Percentiles rank a stretch among this genome's conserved stretches.
phyloP scores from a whole-genome alignment of 2,329 filamentous ascomycete genomes.

The Ophiostoma perfectum region DNA sequence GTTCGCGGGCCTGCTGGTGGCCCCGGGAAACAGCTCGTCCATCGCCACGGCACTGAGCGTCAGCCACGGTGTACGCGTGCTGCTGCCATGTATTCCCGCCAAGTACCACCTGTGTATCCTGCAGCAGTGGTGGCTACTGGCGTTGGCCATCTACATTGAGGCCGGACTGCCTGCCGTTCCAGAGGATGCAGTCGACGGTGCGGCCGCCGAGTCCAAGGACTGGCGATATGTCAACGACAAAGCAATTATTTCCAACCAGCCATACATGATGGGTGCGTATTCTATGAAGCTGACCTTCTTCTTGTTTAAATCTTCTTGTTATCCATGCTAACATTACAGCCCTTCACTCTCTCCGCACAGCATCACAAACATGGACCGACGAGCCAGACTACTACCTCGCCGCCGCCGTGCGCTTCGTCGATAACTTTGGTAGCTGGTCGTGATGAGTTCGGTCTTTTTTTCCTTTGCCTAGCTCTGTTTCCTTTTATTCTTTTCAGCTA shows the following conservation, averaged over 20 bases:
- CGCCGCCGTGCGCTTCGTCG: constrained; percentile 65
- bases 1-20: constrained; percentile 37
- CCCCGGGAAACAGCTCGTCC: constrained; percentile 61
- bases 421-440: constrained; percentile 31
- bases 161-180: constrained; percentile 67
- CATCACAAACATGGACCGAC: constrained; percentile 69
- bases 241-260: neutral
- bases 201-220: constrained; percentile 36
- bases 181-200: constrained; percentile 53
- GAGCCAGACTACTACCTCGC: constrained; percentile 59
- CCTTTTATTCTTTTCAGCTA: neutral
- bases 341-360: constrained; percentile 68
- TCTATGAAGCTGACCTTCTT: neutral
- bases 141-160: constrained; percentile 69
- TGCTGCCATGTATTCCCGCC: constrained; percentile 70
- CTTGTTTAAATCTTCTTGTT: neutral
- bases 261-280: constrained; percentile 72
- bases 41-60: constrained; percentile 76
- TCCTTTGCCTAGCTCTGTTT: neutral
- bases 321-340: constrained; percentile 38
- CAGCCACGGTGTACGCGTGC: constrained; percentile 79
- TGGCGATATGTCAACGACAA: constrained; percentile 70
- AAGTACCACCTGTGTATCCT: constrained; percentile 69
- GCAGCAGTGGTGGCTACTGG: constrained; percentile 84
- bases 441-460: neutral